Conservation (phyloP, 805 yeast genomes). For the Candida multigemmis region DNA sequence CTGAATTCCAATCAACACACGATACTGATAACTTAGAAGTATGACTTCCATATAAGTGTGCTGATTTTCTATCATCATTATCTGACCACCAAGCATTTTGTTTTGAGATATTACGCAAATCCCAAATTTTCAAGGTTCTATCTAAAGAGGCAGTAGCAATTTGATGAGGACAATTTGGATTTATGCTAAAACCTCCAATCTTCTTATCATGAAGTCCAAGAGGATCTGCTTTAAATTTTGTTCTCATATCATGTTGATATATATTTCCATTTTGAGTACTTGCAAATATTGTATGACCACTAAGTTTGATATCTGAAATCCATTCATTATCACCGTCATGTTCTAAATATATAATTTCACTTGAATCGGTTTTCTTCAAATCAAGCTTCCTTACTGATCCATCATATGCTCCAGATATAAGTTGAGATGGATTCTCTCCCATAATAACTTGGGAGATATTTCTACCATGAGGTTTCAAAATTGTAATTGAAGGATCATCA, state of each 20-base stretch:
- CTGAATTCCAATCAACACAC: slow-evolving; percentile 72
- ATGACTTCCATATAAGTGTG: slow-evolving; percentile 51
- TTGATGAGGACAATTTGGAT: slow-evolving; percentile 57
- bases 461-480: slow-evolving; percentile 68
- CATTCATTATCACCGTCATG: slow-evolving; percentile 33
- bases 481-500: slow-evolving; percentile 44
- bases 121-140: slow-evolving; percentile 81
- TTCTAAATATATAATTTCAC: slow-evolving; percentile 36
- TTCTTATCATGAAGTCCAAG: slow-evolving; percentile 77
- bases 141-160: slow-evolving; percentile 87
- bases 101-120: slow-evolving; percentile 46
- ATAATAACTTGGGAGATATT: slow-evolving; percentile 58
- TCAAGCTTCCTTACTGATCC: slow-evolving; percentile 76
- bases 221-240: slow-evolving; percentile 27
- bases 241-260: slow-evolving; percentile 62
- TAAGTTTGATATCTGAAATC: slow-evolving; percentile 61
- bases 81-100: slow-evolving; percentile 47
- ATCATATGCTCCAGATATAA: slow-evolving; percentile 75
- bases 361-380: slow-evolving; percentile 47
- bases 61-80: slow-evolving; percentile 37
- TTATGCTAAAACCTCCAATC: slow-evolving; percentile 80
- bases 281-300: slow-evolving; percentile 52
- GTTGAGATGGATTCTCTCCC: slow-evolving; percentile 40
- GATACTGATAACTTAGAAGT: slow-evolving; percentile 74
- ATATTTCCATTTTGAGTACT: slow-evolving; percentile 79